phyloP scores from a whole-genome alignment of 2,329 filamentous ascomycete species.

The Clarireedia paspali region DNA sequence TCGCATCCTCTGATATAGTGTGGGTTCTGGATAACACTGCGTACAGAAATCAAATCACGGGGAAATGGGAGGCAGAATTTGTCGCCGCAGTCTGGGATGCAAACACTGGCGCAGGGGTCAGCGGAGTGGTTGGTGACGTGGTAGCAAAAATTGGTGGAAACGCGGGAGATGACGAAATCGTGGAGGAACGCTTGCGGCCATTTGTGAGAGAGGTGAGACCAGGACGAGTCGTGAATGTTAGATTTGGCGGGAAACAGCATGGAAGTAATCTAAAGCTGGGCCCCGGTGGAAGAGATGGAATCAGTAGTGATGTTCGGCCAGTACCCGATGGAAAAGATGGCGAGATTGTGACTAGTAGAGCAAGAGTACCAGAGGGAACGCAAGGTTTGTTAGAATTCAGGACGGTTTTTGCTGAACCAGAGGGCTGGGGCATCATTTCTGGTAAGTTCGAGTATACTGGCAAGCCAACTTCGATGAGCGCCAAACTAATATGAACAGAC shows the following conservation, averaged over 20 bases:
- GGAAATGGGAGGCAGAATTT: slow-evolving; percentile 72
- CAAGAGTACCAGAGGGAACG: slow-evolving; percentile 42
- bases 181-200: slow-evolving; percentile 63
- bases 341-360: slow-evolving; percentile 37
- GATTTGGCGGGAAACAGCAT: slow-evolving; percentile 39
- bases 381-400: slow-evolving; percentile 54
- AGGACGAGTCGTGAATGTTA: slow-evolving; percentile 57
- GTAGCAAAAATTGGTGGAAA: slow-evolving; percentile 61
- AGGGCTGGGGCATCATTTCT: slow-evolving; percentile 80
- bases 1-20: slow-evolving; percentile 58
- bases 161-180: slow-evolving; percentile 48
- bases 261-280: slow-evolving; percentile 45
- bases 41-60: slow-evolving; percentile 45
- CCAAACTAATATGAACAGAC: slow-evolving; percentile 42
- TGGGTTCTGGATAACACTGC: slow-evolving; percentile 92
- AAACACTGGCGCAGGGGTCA: slow-evolving; percentile 57
- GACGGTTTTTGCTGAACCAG: slow-evolving; percentile 66
- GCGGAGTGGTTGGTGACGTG: slow-evolving; percentile 62
- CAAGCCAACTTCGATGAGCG: neutral
- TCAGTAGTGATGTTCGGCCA: slow-evolving; percentile 55
- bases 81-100: slow-evolving; percentile 75
- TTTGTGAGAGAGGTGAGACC: slow-evolving; percentile 73
- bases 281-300: slow-evolving; percentile 64
- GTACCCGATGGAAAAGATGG: slow-evolving; percentile 43
- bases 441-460: slow-evolving; percentile 35